Percentiles rank a stretch among this genome's conserved stretches.
Conservation (phyloP, 164 flowering plant genomes). For the Dillenia turbinata region DNA sequence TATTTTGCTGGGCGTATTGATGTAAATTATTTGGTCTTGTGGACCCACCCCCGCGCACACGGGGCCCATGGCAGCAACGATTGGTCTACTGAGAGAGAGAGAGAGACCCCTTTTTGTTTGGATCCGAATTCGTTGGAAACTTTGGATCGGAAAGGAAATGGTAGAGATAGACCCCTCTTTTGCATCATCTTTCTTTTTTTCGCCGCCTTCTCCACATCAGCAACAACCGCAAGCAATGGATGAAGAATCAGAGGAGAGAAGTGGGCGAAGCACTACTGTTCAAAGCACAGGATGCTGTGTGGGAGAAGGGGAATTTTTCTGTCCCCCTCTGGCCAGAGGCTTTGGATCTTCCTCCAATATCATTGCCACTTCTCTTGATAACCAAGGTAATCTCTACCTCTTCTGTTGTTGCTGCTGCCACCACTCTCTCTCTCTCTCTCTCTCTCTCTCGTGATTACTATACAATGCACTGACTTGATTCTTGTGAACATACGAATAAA, state of each 20-base stretch:
- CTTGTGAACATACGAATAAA: too few relatives aligned
- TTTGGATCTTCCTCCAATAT: conserved; percentile 49
- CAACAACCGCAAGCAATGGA: not conserved
- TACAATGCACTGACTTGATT: too few relatives aligned
- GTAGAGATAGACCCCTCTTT: not conserved
- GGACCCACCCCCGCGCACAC: too few relatives aligned
- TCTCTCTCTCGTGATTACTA: not conserved
- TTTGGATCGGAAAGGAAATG: not conserved
- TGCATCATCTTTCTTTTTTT: not conserved
- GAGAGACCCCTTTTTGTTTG: too few relatives aligned
- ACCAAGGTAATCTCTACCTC: conserved; percentile 18
- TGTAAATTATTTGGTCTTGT: too few relatives aligned
- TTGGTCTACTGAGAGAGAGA: too few relatives aligned
- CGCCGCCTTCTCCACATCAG: not conserved
- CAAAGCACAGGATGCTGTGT: conserved; percentile 39
- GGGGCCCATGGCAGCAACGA: too few relatives aligned
- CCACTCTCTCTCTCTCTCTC: not conserved
- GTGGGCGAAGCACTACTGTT: conserved; percentile 35
- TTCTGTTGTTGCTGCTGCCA: not conserved
- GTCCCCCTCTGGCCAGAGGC: conserved; percentile 37
- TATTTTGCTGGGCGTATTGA: too few relatives aligned
- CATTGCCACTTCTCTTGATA: conserved; percentile 45
- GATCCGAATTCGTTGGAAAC: not conserved
- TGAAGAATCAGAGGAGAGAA: conserved; percentile 5
- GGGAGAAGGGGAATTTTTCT: conserved; percentile 60